Conservation (phyloP, 2,329 filamentous ascomycete species). For the Phoma sp. region DNA sequence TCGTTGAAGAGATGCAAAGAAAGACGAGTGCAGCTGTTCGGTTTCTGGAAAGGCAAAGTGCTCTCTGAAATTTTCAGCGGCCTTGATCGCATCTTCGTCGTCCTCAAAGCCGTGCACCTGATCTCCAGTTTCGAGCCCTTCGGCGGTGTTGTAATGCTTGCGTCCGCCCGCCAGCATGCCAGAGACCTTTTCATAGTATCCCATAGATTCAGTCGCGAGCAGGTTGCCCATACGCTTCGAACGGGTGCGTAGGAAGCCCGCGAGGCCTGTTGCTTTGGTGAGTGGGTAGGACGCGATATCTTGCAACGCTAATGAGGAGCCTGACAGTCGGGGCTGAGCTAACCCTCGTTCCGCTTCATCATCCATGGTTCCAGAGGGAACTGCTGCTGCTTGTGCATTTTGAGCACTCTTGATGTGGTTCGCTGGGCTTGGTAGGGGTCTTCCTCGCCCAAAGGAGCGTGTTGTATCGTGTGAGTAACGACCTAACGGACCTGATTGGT, state of each 20-base stretch:
- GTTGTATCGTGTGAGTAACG: slow-evolving; percentile 48
- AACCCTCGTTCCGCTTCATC: slow-evolving; percentile 35
- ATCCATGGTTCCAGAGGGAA: slow-evolving; percentile 5
- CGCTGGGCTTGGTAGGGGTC: slow-evolving; percentile 19
- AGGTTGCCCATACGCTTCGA: slow-evolving; percentile 82
- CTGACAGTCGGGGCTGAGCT: slow-evolving; percentile 41
- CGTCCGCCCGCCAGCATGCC: slow-evolving; percentile 95
- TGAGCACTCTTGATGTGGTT: slow-evolving; percentile 18
- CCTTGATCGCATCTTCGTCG: slow-evolving; percentile 59
- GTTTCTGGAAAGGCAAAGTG: slow-evolving; percentile 88
- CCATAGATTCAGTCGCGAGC: slow-evolving; percentile 89
- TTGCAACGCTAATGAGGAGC: slow-evolving; percentile 60
- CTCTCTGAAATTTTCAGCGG: slow-evolving; percentile 75
- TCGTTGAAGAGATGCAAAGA: slow-evolving; percentile 89
- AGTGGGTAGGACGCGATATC: slow-evolving; percentile 76
- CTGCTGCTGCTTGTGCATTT: slow-evolving; percentile 12
- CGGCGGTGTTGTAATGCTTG: slow-evolving; percentile 82
- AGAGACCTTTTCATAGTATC: slow-evolving; percentile 94
- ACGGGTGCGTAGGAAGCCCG: slow-evolving; percentile 79
- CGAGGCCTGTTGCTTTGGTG: slow-evolving; percentile 81
- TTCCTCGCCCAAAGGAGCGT: slow-evolving; percentile 38
- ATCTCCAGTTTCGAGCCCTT: slow-evolving; percentile 70
- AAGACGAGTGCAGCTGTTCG: slow-evolving; percentile 85
- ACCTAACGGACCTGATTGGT: slow-evolving; percentile 28
- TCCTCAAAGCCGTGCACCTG: slow-evolving; percentile 62